Conservation (phyloP, 257 asterid species). For the Lycium ferocissimum region DNA sequence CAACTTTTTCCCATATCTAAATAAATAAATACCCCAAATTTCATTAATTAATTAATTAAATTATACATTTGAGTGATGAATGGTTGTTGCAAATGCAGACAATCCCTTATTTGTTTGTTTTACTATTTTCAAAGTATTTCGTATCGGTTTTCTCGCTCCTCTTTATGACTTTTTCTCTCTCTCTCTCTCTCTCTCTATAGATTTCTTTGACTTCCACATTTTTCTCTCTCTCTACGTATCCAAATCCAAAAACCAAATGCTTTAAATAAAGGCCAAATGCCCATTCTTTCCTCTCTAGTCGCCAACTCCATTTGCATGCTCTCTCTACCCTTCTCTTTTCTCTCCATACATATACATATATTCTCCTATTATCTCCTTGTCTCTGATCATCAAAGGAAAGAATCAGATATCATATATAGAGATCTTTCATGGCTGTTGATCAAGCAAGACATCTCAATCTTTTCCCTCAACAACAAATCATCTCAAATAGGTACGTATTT, state of each 20-base stretch:
- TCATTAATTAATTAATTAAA: background rate
- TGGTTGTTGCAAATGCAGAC: conserved; percentile 20
- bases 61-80: background rate
- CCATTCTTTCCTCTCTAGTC: conserved; percentile 38
- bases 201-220: conserved; percentile 37
- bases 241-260: conserved; percentile 40
- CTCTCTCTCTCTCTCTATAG: conserved; percentile 36
- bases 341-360: background rate
- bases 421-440: conserved; percentile 64
- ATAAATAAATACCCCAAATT: no score
- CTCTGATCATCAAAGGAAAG: background rate
- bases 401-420: background rate
- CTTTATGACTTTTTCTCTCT: background rate
- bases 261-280: conserved; percentile 49
- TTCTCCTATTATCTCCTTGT: conserved; percentile 31
- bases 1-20: background rate
- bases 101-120: conserved; percentile 5
- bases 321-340: background rate
- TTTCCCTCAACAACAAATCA: conserved; percentile 31
- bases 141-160: conserved; percentile 21
- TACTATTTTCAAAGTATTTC: conserved; percentile 5
- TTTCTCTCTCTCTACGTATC: background rate
- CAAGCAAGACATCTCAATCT: conserved; percentile 59
- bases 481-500: background rate
- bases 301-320: conserved; percentile 39